Conservation (phyloP, 345 rosid genomes). For the Brassica rapa region DNA sequence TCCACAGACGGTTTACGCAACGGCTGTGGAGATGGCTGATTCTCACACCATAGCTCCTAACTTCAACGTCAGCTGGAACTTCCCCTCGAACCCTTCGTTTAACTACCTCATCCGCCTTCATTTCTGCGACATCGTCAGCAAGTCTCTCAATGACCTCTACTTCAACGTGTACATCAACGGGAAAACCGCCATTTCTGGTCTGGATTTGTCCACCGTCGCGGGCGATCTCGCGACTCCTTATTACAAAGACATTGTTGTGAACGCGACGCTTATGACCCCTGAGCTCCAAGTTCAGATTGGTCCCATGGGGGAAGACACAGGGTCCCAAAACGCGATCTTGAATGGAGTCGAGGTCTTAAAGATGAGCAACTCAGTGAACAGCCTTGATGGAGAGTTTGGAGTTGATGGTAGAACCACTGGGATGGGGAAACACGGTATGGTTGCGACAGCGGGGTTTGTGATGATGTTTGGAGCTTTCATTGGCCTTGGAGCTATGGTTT, state of each 20-base stretch:
- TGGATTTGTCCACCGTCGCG: not conserved
- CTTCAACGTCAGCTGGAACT: not conserved
- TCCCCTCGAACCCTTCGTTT: not conserved
- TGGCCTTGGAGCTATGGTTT: not conserved
- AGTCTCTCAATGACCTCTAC: not conserved
- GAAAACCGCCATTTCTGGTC: not conserved
- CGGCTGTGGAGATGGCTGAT: not conserved
- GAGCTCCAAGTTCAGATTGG: not conserved
- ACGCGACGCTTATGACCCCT: not conserved
- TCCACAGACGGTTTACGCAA: not conserved
- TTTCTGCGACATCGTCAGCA: not conserved
- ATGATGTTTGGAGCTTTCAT: not conserved
- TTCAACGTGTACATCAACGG: not conserved
- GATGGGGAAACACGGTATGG: not conserved
- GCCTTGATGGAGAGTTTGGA: not conserved
- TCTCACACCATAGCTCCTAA: not conserved
- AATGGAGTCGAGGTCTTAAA: not conserved
- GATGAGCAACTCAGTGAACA: not conserved
- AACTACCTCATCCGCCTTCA: not conserved
- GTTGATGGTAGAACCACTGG: conserved; percentile 1
- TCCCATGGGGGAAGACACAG: not conserved
- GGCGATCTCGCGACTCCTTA: not conserved
- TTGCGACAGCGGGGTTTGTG: not conserved
- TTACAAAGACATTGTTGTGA: not conserved
- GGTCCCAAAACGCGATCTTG: not conserved